phyloP scores from a whole-genome alignment of 2,329 filamentous ascomycete genomes.

The Phialophora chinensis region DNA sequence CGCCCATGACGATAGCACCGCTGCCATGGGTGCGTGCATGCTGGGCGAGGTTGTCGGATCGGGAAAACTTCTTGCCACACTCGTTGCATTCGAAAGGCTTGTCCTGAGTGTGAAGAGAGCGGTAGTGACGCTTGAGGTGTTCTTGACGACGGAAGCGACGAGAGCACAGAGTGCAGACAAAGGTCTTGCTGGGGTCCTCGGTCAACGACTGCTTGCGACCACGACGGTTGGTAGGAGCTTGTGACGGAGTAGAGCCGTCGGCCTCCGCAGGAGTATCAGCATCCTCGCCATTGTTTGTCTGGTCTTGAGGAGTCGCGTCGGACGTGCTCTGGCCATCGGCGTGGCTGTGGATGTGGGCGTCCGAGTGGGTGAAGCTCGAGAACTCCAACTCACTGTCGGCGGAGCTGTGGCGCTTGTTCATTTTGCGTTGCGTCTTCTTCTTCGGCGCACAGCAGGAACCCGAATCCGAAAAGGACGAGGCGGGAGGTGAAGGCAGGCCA shows the following conservation, averaged over 20 bases:
- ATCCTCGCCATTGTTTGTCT: constrained; percentile 52
- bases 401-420: constrained; percentile 41
- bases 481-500: constrained; percentile 68
- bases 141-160: constrained; percentile 97
- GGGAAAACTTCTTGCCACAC: constrained; percentile 99
- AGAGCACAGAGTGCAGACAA: constrained; percentile 94
- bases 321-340: constrained; percentile 54
- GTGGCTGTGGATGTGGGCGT: constrained; percentile 44
- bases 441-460: constrained; percentile 44
- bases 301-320: constrained; percentile 48
- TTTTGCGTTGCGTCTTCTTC: constrained; percentile 53
- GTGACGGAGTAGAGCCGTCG: constrained; percentile 29
- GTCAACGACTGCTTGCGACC: constrained; percentile 98
- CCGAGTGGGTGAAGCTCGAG: constrained; percentile 41
- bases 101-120: constrained; percentile 96
- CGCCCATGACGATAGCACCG: constrained; percentile 87
- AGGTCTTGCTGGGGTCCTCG: constrained; percentile 97
- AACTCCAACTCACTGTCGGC: constrained; percentile 44
- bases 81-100: constrained; percentile 98
- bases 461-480: constrained; percentile 63
- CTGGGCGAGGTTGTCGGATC: constrained; percentile 95
- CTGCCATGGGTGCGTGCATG: constrained; percentile 92
- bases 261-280: constrained; percentile 48
- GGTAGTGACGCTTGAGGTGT: constrained; percentile 97
- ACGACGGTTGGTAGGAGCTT: constrained; percentile 76